Percentiles rank a stretch among this genome's conserved stretches.
Evolutionary conservation across 2,329 filamentous ascomycete species (phyloP).

Genomic region (Spiromastix sp.): DNA sequence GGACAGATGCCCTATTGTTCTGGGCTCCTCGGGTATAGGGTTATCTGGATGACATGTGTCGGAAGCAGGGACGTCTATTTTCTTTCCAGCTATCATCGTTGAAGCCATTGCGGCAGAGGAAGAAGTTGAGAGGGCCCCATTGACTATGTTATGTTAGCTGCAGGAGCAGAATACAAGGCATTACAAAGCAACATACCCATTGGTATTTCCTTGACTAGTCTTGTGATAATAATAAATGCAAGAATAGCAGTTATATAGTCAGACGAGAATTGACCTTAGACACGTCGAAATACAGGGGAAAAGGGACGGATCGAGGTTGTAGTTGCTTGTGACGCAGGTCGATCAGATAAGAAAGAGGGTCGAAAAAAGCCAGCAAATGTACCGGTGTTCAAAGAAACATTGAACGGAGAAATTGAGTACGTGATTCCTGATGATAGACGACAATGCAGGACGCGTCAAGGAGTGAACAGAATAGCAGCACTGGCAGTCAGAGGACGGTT

Average conservation of each 20-base stretch:
- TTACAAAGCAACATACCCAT: background rate
- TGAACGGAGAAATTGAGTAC: too few relatives aligned
- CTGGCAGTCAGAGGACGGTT: too few relatives aligned
- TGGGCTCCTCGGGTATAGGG: slow-evolving; percentile 39
- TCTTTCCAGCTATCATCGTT: slow-evolving; percentile 16
- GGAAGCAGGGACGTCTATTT: slow-evolving; percentile 23
- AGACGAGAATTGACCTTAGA: background rate
- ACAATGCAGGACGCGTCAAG: too few relatives aligned
- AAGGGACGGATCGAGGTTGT: too few relatives aligned
- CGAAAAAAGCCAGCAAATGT: too few relatives aligned
- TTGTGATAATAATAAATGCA: too few relatives aligned
- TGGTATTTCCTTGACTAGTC: too few relatives aligned
- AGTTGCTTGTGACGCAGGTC: too few relatives aligned
- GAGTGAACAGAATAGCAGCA: too few relatives aligned
- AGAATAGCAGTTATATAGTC: slow-evolving; percentile 1
- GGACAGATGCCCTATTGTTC: slow-evolving; percentile 25
- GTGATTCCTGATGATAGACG: too few relatives aligned
- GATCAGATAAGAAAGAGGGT: too few relatives aligned
- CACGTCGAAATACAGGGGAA: background rate
- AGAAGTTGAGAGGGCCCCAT: background rate
- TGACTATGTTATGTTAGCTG: background rate
- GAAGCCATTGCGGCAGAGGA: slow-evolving; percentile 14
- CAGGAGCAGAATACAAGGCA: background rate
- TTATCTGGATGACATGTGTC: slow-evolving; percentile 37
- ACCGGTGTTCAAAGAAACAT: too few relatives aligned